phyloP scores from a whole-genome alignment of 2,329 filamentous ascomycete genomes.

The Aspergillus fumigatiaffinis region DNA sequence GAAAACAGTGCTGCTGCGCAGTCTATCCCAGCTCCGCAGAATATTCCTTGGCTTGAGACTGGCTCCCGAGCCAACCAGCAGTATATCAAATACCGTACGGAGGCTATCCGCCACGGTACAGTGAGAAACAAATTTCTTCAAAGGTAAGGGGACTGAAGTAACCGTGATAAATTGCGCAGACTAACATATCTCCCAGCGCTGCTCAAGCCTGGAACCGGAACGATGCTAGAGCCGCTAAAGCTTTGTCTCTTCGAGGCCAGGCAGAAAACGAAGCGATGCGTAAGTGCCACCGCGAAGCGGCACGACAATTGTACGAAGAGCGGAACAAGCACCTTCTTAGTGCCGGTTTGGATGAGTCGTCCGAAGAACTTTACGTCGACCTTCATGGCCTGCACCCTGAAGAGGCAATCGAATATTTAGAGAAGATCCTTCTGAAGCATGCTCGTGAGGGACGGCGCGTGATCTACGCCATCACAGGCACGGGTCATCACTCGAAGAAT shows the following conservation, averaged over 20 bases:
- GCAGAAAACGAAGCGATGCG: constrained; percentile 97
- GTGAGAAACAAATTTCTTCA: constrained; percentile 96
- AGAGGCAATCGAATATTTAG: constrained; percentile 91
- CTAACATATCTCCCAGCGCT: constrained; percentile 54
- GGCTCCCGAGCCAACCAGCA: constrained; percentile 86
- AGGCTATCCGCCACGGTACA: constrained; percentile 95
- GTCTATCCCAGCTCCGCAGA: constrained; percentile 80
- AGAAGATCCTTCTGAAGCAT: constrained; percentile 82
- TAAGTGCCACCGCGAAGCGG: constrained; percentile 92
- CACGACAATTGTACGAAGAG: constrained; percentile 86
- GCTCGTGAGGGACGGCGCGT: constrained; percentile 63
- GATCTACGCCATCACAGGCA: constrained; percentile 94
- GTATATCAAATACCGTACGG: constrained; percentile 89
- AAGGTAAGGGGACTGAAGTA: constrained; percentile 55
- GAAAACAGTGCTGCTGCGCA: constrained; percentile 79
- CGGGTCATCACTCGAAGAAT: constrained; percentile 96
- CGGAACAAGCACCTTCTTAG: constrained; percentile 67
- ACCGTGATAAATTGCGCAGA: not conserved
- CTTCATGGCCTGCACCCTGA: constrained; percentile 98
- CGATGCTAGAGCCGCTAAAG: constrained; percentile 92
- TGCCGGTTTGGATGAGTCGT: constrained; percentile 40
- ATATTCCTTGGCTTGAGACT: constrained; percentile 95
- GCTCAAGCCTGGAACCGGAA: constrained; percentile 99
- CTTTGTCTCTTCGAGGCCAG: constrained; percentile 86
- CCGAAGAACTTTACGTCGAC: constrained; percentile 84